These are phyloP conservation scores for Epipyxis sp. DNA, from an alignment of 108 stramenopile species.

Conservation along the genomic window DNA sequence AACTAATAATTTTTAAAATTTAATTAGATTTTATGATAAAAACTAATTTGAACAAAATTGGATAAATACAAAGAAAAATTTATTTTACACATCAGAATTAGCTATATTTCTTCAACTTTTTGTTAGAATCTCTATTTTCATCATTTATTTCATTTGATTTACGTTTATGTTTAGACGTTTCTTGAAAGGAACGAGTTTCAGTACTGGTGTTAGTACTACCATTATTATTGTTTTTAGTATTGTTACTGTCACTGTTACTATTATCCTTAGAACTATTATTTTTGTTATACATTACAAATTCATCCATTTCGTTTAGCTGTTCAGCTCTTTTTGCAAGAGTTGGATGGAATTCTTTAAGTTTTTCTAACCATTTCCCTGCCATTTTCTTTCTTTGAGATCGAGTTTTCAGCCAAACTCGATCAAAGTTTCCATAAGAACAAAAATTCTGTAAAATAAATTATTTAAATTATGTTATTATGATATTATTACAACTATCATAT, in stretches of 20 bases:
- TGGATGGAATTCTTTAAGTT: constrained; percentile 65
- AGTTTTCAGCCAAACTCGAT: constrained; percentile 81
- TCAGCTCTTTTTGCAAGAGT: constrained; percentile 70
- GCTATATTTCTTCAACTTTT: too few relatives aligned
- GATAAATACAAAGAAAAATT: too few relatives aligned
- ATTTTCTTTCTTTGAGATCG: constrained; percentile 85
- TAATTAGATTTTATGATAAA: too few relatives aligned
- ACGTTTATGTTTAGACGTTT: too few relatives aligned
- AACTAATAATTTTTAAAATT: too few relatives aligned
- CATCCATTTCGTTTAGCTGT: constrained; percentile 70
- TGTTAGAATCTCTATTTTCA: too few relatives aligned
- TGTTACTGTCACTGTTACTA: background rate
- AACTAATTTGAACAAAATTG: too few relatives aligned
- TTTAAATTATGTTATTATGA: background rate
- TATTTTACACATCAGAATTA: too few relatives aligned
- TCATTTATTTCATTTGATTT: too few relatives aligned
- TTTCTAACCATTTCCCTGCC: constrained; percentile 80
- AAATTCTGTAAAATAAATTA: constrained; percentile 75
- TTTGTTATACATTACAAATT: constrained; percentile 74
- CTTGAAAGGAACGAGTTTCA: too few relatives aligned
- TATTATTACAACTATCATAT: background rate
- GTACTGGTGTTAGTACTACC: too few relatives aligned
- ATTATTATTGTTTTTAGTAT: background rate
- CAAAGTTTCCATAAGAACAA: constrained; percentile 84
- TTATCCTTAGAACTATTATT: constrained; percentile 29